phyloP scores from a whole-genome alignment of 148 eudicot genomes.

The Mesembryanthemum crystallinum region DNA sequence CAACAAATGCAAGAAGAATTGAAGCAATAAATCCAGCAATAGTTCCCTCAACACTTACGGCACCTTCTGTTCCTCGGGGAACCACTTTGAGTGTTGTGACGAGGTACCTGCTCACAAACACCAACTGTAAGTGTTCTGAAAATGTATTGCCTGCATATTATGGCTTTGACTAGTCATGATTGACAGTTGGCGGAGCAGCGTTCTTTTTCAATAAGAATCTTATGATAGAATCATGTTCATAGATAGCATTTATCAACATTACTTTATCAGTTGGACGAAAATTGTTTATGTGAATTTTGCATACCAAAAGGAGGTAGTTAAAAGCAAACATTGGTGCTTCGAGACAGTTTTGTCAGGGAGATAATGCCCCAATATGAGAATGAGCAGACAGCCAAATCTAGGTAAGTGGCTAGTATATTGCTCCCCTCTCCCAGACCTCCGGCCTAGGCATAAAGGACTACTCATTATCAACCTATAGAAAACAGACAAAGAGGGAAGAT shows the following conservation, averaged over 20 bases:
- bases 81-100: constrained; percentile 88
- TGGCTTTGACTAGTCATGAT: background rate
- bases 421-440: too few relatives aligned
- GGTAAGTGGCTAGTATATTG: too few relatives aligned
- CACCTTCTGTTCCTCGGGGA: constrained; percentile 96
- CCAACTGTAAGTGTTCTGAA: background rate
- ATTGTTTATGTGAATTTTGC: background rate
- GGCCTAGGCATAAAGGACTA: too few relatives aligned
- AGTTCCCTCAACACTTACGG: constrained; percentile 91
- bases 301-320: background rate
- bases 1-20: constrained; percentile 64
- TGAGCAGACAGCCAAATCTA: too few relatives aligned
- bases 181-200: background rate
- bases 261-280: background rate
- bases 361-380: too few relatives aligned
- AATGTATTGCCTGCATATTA: background rate
- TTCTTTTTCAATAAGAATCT: background rate
- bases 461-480: too few relatives aligned
- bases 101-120: constrained; percentile 55
- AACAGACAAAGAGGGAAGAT: too few relatives aligned
- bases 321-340: too few relatives aligned
- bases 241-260: background rate
- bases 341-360: too few relatives aligned
- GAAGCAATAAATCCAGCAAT: constrained; percentile 83
- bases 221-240: background rate